Percentiles rank a stretch among this genome's conserved stretches.
phyloP scores from a whole-genome alignment of 208 protist genomes.

The Trypanosomatidae sp. region DNA sequence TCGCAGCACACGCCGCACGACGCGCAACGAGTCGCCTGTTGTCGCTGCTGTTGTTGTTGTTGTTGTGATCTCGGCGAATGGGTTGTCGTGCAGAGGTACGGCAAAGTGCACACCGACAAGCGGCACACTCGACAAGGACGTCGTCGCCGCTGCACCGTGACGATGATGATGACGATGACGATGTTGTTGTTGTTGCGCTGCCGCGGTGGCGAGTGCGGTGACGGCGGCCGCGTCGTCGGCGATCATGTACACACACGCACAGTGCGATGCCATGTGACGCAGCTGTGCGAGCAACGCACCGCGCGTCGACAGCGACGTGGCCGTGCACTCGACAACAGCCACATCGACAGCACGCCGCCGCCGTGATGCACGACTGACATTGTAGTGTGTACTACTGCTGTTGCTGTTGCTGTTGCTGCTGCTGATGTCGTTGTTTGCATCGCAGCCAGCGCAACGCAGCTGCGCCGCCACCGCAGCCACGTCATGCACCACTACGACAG shows the following conservation, averaged over 20 bases:
- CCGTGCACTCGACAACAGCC: constrained; percentile 52
- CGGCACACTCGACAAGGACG: no score
- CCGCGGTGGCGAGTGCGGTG: constrained; percentile 46
- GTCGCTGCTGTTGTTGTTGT: constrained; percentile 3
- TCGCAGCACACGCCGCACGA: constrained; percentile 25
- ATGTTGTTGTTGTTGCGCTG: constrained; percentile 24
- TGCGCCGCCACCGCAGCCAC: no score
- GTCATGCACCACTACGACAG: no score
- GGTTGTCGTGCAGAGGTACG: constrained; percentile 65
- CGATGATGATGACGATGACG: no score
- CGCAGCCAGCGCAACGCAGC: no score
- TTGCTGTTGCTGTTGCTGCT: no score
- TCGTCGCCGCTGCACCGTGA: no score
- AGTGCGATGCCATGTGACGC: constrained; percentile 42
- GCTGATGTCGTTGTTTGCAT: no score
- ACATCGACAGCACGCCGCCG: no score
- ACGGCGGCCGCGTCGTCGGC: constrained; percentile 48
- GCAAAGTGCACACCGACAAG: constrained; percentile 82
- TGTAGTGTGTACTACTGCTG: no score
- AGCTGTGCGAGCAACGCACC: constrained; percentile 55
- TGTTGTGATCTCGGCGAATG: constrained; percentile 36
- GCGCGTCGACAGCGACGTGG: constrained; percentile 51
- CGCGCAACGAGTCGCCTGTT: constrained; percentile 2
- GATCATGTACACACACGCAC: constrained; percentile 55
- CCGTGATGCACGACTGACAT: no score